phyloP scores from a whole-genome alignment of 179 eudicot genomes.

The Amaranthus tricolor region DNA sequence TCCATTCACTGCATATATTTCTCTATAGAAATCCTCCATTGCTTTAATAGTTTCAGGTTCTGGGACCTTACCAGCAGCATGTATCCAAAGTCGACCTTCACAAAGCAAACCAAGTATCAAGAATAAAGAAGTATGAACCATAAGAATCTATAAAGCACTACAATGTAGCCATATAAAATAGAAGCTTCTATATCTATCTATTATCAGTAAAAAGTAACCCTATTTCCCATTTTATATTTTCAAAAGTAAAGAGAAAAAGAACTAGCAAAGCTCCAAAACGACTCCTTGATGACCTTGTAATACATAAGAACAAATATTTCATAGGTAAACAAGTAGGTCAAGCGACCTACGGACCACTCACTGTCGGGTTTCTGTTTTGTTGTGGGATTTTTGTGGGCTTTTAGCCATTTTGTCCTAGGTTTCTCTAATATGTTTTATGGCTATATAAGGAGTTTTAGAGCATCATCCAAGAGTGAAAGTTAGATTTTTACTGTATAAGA shows the following conservation, averaged over 20 bases:
- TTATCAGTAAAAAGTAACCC: neutral
- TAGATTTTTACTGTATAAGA: too few relatives aligned
- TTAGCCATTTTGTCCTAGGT: too few relatives aligned
- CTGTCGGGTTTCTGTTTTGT: too few relatives aligned
- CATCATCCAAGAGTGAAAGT: too few relatives aligned
- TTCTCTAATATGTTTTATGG: too few relatives aligned
- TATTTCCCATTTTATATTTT: neutral
- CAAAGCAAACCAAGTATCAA: constrained; percentile 10
- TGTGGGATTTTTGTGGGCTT: too few relatives aligned
- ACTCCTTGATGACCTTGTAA: neutral
- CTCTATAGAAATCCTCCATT: constrained; percentile 89
- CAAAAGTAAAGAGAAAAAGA: neutral
- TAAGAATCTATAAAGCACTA: neutral
- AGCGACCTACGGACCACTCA: too few relatives aligned
- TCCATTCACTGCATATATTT: constrained; percentile 74
- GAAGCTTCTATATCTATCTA: neutral
- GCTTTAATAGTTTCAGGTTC: constrained; percentile 69
- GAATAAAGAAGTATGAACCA: neutral
- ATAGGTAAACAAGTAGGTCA: neutral
- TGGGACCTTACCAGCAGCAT: constrained; percentile 88
- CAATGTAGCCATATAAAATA: neutral
- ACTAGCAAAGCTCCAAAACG: neutral
- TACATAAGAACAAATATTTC: neutral
- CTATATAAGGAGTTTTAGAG: too few relatives aligned
- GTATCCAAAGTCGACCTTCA: constrained; percentile 80